Conservation (phyloP, 305 asterid genomes). For the Plantago lanceolata region DNA sequence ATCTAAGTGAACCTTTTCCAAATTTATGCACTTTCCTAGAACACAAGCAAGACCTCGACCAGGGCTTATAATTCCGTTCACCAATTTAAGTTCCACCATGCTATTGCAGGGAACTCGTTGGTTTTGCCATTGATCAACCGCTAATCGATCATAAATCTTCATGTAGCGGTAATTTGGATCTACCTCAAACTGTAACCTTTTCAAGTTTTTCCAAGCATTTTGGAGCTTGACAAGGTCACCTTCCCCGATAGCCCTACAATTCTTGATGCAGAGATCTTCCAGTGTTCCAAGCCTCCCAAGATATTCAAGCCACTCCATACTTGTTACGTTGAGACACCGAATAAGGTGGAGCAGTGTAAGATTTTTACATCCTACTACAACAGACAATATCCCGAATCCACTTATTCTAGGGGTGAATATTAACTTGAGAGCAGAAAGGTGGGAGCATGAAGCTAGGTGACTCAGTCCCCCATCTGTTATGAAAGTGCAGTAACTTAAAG, state of each 20-base stretch:
- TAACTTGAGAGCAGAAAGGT: slow-evolving; percentile 53
- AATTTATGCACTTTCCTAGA: slow-evolving; percentile 54
- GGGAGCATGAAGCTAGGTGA: slow-evolving; percentile 54
- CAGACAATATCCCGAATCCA: slow-evolving; percentile 69
- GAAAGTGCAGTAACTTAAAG: slow-evolving; percentile 66
- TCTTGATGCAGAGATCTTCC: slow-evolving; percentile 72
- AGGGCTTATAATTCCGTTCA: slow-evolving; percentile 64
- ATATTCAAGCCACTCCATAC: slow-evolving; percentile 77
- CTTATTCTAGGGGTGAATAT: slow-evolving; percentile 66
- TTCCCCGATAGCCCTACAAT: slow-evolving; percentile 76
- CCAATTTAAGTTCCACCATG: slow-evolving; percentile 64
- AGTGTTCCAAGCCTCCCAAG: slow-evolving; percentile 61
- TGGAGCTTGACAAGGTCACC: slow-evolving; percentile 73
- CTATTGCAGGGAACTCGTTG: slow-evolving; percentile 58
- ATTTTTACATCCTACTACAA: slow-evolving; percentile 63
- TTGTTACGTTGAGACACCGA: slow-evolving; percentile 58
- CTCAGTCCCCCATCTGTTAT: slow-evolving; percentile 67
- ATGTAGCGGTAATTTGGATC: slow-evolving; percentile 69
- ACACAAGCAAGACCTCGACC: slow-evolving; percentile 76
- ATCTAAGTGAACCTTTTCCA: slow-evolving; percentile 59
- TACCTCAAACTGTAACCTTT: slow-evolving; percentile 60
- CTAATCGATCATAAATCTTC: slow-evolving; percentile 58
- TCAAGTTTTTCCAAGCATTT: slow-evolving; percentile 51
- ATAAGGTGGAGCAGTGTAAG: slow-evolving; percentile 57
- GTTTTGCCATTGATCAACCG: slow-evolving; percentile 58